Evolutionary conservation across 306 rosid species (phyloP), one percentile per base, ranked within the genome.

Genomic region (Citrullus mucosospermus): DNA sequence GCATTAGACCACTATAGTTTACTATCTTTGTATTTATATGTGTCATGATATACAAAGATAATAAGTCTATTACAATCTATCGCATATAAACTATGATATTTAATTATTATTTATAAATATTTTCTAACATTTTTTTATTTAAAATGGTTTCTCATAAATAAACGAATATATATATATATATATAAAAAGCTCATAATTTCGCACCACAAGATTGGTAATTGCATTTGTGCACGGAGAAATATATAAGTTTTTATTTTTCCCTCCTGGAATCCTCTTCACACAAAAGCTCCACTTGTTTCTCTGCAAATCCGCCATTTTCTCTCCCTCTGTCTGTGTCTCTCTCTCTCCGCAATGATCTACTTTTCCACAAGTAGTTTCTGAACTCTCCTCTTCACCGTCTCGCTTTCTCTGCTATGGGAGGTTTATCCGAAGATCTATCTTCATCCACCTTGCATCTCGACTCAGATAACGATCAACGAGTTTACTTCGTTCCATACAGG

Each of bases 401-500:
- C 51, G 72, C 60, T 41, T 74, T 56, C 76, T 75, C 65, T 61
- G 15, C 78, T 18, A 90, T 90, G 95, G 92, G 78, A 66, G 76
- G 48, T 78, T 69, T 80, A 62, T 81, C 95, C 66, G 95, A 94
- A 86, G 89, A 85, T 86, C 84, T 80, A 83, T 84, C 96, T 79
- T 85, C 86, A 80, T 87, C 85, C 82, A 79, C 86, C 78, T 88
- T 77, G 78, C 81, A 20, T 28, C 85, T 83, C 74, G 83, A 87
- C 82, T 85, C 89, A 7, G 84, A 84, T 69, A 83, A 83, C 78
- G 88, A 88, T 82, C 96, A 91, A 70, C 89, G 91, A 85, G 88
- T 92, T 87, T 95, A 92, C 92, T 91, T 91, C 84, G 96, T 95
- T 65, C 99, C 99, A 54, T 89, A 88, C 83, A 92, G 99, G 99